Evolutionary conservation across 2,329 filamentous ascomycete genomes (phyloP).

Genomic region (Aspergillus amoenus): DNA sequence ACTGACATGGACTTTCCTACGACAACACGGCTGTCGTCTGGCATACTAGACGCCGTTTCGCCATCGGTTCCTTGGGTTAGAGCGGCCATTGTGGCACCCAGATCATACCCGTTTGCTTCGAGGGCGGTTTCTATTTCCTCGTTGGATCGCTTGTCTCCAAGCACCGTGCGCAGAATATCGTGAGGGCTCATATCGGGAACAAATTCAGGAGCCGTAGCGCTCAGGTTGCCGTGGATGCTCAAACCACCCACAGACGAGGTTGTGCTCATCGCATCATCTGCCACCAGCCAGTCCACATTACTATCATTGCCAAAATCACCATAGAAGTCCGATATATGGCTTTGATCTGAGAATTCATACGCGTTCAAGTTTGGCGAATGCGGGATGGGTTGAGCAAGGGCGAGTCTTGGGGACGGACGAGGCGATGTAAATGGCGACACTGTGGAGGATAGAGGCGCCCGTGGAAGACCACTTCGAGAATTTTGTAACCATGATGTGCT

Average conservation of each 20-base stretch:
- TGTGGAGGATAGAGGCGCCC: conserved; percentile 72
- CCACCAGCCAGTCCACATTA: conserved; percentile 94
- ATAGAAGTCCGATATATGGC: conserved; percentile 78
- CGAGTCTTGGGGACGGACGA: conserved; percentile 85
- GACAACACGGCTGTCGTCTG: conserved; percentile 63
- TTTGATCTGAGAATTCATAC: conserved; percentile 89
- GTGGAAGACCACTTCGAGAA: conserved; percentile 71
- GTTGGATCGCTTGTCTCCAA: conserved; percentile 84
- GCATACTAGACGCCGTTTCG: conserved; percentile 49
- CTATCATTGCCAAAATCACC: conserved; percentile 83
- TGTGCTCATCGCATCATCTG: conserved; percentile 78
- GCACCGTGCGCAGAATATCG: conserved; percentile 92
- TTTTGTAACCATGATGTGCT: conserved; percentile 75
- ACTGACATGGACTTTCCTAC: conserved; percentile 89
- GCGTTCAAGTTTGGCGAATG: conserved; percentile 92
- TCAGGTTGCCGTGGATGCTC: conserved; percentile 66
- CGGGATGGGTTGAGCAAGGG: conserved; percentile 88
- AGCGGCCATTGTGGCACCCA: conserved; percentile 85
- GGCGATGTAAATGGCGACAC: conserved; percentile 93
- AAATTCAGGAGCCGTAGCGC: conserved; percentile 81
- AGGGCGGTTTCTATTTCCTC: conserved; percentile 94
- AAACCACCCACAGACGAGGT: conserved; percentile 75
- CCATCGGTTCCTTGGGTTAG: conserved; percentile 73
- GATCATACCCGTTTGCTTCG: conserved; percentile 84
- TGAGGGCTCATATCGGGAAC: conserved; percentile 92